These are phyloP conservation scores for Talaromyces islandicus DNA, from an alignment of 2,329 filamentous ascomycete genomes.

Conservation along the genomic window DNA sequence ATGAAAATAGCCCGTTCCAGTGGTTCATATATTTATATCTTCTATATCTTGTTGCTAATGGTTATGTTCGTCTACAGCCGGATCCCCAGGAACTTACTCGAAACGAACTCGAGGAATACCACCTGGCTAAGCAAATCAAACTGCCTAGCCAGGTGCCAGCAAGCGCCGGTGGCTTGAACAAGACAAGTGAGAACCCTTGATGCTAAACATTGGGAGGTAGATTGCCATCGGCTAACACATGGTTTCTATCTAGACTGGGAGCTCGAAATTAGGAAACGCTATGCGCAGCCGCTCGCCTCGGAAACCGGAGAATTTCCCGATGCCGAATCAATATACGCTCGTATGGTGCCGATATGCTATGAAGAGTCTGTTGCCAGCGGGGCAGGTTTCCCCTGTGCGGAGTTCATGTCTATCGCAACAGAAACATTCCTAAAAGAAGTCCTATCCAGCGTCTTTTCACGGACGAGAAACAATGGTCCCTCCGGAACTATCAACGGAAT, in stretches of 20 bases:
- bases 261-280: slow-evolving; percentile 59
- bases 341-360: slow-evolving; percentile 61
- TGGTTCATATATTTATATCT: not conserved
- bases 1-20: slow-evolving; percentile 13
- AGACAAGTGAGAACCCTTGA: slow-evolving; percentile 58
- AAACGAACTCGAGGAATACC: slow-evolving; percentile 38
- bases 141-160: slow-evolving; percentile 58
- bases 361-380: slow-evolving; percentile 56
- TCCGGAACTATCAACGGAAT: slow-evolving; percentile 65
- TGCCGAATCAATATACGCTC: slow-evolving; percentile 49
- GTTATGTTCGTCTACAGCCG: slow-evolving; percentile 20
- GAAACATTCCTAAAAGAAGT: slow-evolving; percentile 60
- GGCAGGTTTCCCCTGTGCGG: slow-evolving; percentile 48
- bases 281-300: slow-evolving; percentile 54
- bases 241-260: slow-evolving; percentile 48
- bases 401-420: slow-evolving; percentile 55
- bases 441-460: slow-evolving; percentile 49
- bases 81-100: slow-evolving; percentile 26
- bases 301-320: slow-evolving; percentile 61
- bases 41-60: not conserved
- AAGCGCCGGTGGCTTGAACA: slow-evolving; percentile 68
- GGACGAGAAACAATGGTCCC: slow-evolving; percentile 51
- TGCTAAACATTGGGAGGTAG: not conserved
- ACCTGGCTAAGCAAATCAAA: slow-evolving; percentile 43
- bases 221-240: slow-evolving; percentile 9